Conservation (phyloP, 2,329 filamentous ascomycete genomes). For the Macroventuria anomochaeta region DNA sequence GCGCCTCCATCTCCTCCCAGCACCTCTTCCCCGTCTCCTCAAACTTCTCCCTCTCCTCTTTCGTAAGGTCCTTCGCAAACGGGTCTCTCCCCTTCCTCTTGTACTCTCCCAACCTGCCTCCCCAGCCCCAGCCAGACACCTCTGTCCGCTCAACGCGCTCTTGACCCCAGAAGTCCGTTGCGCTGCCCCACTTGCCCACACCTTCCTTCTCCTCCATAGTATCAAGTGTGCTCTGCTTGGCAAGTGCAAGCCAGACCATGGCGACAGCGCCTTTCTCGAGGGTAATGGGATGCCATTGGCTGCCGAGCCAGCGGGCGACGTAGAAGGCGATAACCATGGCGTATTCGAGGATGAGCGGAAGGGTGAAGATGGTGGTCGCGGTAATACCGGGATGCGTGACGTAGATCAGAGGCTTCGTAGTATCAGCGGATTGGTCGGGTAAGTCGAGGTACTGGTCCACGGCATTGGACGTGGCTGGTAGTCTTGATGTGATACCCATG, state of each 20-base stretch:
- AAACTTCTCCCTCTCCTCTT: conserved; percentile 67
- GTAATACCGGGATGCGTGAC: conserved; percentile 87
- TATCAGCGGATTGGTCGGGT: conserved; percentile 19
- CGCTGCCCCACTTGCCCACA: conserved; percentile 83
- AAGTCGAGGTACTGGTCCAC: conserved; percentile 37
- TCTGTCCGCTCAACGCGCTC: conserved; percentile 76
- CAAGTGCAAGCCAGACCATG: conserved; percentile 78
- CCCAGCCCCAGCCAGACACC: conserved; percentile 81
- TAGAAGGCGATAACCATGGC: conserved; percentile 73
- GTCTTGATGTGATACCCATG: conserved; percentile 73
- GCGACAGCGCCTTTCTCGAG: conserved; percentile 78
- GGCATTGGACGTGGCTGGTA: conserved; percentile 66
- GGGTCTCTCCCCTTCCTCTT: conserved; percentile 63
- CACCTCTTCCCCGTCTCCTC: conserved; percentile 65
- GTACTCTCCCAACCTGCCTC: conserved; percentile 61
- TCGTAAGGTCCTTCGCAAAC: conserved; percentile 64
- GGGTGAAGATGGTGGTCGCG: conserved; percentile 78
- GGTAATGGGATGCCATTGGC: conserved; percentile 84
- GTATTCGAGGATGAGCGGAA: conserved; percentile 72
- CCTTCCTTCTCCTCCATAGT: conserved; percentile 57
- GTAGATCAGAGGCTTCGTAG: conserved; percentile 68
- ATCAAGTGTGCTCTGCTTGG: conserved; percentile 68
- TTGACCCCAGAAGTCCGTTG: conserved; percentile 64
- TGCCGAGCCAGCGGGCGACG: conserved; percentile 77
- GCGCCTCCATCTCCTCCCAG: conserved; percentile 75